These are phyloP conservation scores for Trametes meyenii DNA, from an alignment of 768 basidiomycete species.

Conservation along the genomic window DNA sequence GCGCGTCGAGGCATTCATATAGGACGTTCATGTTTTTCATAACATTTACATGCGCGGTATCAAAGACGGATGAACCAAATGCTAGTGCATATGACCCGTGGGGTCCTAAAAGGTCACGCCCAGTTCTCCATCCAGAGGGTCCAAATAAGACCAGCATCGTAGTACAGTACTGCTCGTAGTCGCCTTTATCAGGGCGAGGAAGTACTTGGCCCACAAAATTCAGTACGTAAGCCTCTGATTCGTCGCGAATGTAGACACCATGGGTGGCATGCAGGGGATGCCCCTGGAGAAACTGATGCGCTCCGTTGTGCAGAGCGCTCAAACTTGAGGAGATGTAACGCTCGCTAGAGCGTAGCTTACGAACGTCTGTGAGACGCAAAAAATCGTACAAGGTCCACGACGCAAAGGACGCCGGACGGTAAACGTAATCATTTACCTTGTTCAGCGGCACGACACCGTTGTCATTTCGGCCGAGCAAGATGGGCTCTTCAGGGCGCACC, in stretches of 20 bases:
- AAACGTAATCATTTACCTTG: background rate
- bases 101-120: background rate
- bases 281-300: background rate
- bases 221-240: background rate
- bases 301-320: background rate
- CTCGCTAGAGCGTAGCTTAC: background rate
- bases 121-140: background rate
- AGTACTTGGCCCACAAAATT: background rate
- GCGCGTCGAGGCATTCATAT: conserved; percentile 5
- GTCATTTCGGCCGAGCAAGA: background rate
- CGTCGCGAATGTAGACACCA: background rate
- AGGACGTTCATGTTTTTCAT: background rate
- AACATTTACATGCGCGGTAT: background rate
- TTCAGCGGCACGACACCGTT: background rate
- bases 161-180: background rate
- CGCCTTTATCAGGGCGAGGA: background rate
- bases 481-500: background rate
- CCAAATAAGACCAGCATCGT: background rate
- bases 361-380: background rate
- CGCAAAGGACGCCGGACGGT: background rate
- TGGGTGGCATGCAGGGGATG: background rate
- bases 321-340: no score
- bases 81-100: background rate
- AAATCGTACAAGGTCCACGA: background rate
- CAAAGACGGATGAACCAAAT: no score